These are phyloP conservation scores for Elongisporangium undulatum DNA, from an alignment of 352 stramenopile species.

Conservation along the genomic window DNA sequence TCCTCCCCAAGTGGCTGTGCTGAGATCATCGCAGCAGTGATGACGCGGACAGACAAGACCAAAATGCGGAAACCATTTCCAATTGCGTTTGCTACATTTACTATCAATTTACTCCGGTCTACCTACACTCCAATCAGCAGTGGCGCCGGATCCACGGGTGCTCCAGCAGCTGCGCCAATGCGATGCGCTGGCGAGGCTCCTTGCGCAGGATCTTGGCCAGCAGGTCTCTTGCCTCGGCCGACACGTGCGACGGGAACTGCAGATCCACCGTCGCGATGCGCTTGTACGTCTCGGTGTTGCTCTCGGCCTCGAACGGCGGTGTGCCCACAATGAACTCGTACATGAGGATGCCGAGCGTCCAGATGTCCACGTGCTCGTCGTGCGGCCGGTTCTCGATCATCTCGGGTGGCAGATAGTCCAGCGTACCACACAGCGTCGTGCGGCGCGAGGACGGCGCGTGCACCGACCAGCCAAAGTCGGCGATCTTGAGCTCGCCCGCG, in stretches of 20 bases:
- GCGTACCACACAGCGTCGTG: conserved; percentile 98
- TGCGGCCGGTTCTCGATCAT: conserved; percentile 99
- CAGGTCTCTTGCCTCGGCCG: conserved; percentile 89
- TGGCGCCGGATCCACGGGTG: conserved; percentile 95
- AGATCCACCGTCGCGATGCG: conserved; percentile 96
- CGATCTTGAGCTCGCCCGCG: conserved; percentile 97
- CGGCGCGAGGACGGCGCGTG: conserved; percentile 95
- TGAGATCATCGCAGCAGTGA: too few species aligned
- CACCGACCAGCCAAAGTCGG: conserved; percentile 99
- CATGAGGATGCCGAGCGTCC: conserved; percentile 97
- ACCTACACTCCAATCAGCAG: conserved; percentile 16
- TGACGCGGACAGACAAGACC: too few species aligned
- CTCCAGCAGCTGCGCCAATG: conserved; percentile 88
- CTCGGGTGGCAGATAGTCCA: conserved; percentile 99
- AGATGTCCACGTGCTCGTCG: conserved; percentile 96
- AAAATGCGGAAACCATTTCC: conserved; percentile 7
- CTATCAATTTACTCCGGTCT: not conserved
- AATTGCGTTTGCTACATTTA: not conserved
- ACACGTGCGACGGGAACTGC: conserved; percentile 92
- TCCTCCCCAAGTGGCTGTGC: too few species aligned
- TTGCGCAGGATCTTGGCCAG: conserved; percentile 95
- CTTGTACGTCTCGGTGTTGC: conserved; percentile 95
- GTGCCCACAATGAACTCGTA: conserved; percentile 98
- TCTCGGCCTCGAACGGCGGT: conserved; percentile 98
- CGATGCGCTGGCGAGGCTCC: conserved; percentile 92